Percentiles rank a stretch among this genome's conserved stretches.
Evolutionary conservation across 495 filamentous ascomycete species (phyloP).

Genomic region (Aspergillus kassunensis): DNA sequence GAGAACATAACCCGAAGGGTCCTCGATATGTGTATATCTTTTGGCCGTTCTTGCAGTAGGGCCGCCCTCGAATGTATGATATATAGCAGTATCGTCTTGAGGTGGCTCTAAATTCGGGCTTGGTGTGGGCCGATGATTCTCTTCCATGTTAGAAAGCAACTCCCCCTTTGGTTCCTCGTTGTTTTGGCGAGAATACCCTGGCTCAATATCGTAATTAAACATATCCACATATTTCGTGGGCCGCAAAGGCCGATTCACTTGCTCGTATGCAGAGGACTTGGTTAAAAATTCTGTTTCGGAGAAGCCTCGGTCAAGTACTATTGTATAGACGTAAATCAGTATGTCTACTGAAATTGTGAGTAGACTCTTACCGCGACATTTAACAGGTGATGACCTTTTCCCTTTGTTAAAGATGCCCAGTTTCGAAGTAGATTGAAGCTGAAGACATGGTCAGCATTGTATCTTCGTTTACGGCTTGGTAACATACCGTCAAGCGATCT

Average conservation of each 20-base stretch:
- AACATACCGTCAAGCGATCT: constrained; percentile 59
- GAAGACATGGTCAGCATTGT: constrained; percentile 20
- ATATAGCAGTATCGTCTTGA: neutral
- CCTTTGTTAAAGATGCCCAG: constrained; percentile 70
- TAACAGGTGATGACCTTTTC: constrained; percentile 56
- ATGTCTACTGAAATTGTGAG: neutral
- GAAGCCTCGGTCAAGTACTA: constrained; percentile 64
- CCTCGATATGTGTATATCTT: neutral
- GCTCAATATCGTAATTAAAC: neutral
- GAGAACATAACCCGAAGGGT: neutral
- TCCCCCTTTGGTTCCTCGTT: neutral
- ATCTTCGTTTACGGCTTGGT: neutral
- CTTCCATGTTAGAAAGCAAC: neutral
- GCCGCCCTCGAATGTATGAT: neutral
- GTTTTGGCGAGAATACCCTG: neutral
- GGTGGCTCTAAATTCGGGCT: neutral
- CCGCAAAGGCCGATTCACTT: neutral
- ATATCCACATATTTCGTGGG: neutral
- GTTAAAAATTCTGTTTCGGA: constrained; percentile 62
- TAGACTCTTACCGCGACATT: constrained; percentile 39
- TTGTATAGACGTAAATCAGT: neutral
- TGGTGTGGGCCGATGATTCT: neutral
- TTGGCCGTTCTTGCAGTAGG: neutral
- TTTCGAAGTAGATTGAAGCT: constrained; percentile 49
- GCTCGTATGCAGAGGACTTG: neutral